Percentiles rank a stretch among this genome's conserved stretches.
Evolutionary conservation across 306 rosid genomes (phyloP).

Genomic region (Biancaea sappan): DNA sequence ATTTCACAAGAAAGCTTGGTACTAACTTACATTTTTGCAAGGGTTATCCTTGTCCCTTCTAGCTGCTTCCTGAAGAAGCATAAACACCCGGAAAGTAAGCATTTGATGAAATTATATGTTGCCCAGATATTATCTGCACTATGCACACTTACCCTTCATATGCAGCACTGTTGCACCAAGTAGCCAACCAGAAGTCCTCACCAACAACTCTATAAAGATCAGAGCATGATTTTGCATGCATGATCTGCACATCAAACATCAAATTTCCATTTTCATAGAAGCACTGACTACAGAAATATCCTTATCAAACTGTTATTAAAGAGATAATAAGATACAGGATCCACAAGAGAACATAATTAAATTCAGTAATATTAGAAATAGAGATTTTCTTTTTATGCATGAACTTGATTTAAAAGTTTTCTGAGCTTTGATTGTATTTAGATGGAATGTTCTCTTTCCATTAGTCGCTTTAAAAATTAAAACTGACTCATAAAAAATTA

Average conservation of each 20-base stretch:
- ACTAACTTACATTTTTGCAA: conserved; percentile 64
- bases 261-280: conserved; percentile 12
- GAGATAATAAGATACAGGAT: conserved; percentile 6
- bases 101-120: conserved; percentile 25
- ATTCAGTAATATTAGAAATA: neutral
- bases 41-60: conserved; percentile 92
- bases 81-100: conserved; percentile 39
- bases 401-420: neutral
- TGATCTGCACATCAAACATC: conserved; percentile 57
- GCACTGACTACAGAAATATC: neutral
- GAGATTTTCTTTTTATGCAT: conserved; percentile 11
- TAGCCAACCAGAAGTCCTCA: conserved; percentile 93
- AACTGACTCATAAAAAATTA: conserved; percentile 5
- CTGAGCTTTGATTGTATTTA: conserved; percentile 23
- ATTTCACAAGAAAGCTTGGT: conserved; percentile 32
- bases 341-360: neutral
- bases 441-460: conserved; percentile 19
- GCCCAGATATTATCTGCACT: conserved; percentile 24
- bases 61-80: conserved; percentile 86
- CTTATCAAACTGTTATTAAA: neutral
- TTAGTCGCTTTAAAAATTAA: conserved; percentile 8
- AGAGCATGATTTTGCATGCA: conserved; percentile 80
- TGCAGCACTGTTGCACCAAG: conserved; percentile 93
- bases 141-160: conserved; percentile 69
- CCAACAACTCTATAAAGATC: conserved; percentile 81